Conservation (phyloP, 352 stramenopile genomes). For the Aphanomyces invadans region DNA sequence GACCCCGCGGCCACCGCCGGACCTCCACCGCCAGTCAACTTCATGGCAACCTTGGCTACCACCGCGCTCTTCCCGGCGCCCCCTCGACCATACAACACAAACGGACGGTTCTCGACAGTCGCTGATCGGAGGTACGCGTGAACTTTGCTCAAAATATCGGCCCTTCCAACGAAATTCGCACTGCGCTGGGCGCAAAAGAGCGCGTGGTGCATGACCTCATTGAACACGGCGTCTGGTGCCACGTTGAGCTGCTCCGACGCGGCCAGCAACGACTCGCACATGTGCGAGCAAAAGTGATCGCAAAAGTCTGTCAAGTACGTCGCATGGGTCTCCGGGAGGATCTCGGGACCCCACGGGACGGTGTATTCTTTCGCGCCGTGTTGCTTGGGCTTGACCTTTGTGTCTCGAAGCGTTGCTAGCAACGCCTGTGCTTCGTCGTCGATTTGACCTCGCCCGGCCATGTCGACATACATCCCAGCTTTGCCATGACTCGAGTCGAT, state of each 20-base stretch:
- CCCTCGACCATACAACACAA: neutral
- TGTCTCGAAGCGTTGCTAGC: neutral
- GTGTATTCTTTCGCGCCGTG: neutral
- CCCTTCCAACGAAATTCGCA: neutral
- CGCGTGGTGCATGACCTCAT: conserved; percentile 4
- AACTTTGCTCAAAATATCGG: neutral
- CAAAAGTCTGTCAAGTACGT: conserved; percentile 13
- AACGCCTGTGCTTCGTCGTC: neutral
- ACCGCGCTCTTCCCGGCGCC: conserved; percentile 4
- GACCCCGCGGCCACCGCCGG: neutral
- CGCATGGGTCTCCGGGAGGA: conserved; percentile 6
- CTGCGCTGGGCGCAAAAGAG: neutral
- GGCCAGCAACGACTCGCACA: neutral
- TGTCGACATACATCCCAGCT: neutral
- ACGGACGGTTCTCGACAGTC: neutral
- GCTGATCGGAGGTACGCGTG: neutral
- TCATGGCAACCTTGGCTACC: conserved; percentile 8
- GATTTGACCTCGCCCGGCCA: neutral
- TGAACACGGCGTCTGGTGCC: neutral
- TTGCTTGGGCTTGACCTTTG: conserved; percentile 3
- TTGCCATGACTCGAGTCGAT: neutral
- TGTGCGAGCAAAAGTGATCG: conserved; percentile 1
- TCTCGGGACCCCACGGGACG: conserved; percentile 1
- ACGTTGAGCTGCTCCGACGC: neutral
- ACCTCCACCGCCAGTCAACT: neutral